Evolutionary conservation across 345 rosid genomes (phyloP).

Genomic region (Camelina neglecta): DNA sequence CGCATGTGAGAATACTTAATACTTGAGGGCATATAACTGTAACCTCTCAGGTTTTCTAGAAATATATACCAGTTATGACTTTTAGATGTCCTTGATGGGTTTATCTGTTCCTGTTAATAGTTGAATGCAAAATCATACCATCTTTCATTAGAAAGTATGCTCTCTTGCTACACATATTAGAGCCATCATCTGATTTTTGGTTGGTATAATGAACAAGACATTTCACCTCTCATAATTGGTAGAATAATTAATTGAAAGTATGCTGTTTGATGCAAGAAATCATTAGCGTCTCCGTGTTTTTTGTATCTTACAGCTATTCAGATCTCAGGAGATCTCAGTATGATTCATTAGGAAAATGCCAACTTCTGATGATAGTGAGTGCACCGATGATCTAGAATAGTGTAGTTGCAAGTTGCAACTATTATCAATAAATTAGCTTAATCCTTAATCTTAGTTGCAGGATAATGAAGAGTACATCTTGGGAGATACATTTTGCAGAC

Average conservation of each 20-base stretch:
- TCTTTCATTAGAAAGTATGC: not conserved
- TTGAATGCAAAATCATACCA: not conserved
- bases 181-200: not conserved
- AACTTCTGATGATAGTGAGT: not conserved
- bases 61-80: not conserved
- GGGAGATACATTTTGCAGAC: not conserved
- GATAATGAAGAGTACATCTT: not conserved
- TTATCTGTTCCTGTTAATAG: not conserved
- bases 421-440: not conserved
- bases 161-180: not conserved
- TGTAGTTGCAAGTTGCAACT: not conserved
- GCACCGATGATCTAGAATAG: not conserved
- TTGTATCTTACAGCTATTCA: not conserved
- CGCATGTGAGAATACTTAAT: not conserved
- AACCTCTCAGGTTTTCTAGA: not conserved
- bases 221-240: not conserved
- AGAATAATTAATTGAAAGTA: not conserved
- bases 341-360: not conserved
- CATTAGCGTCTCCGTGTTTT: not conserved
- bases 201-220: not conserved
- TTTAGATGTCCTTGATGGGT: conserved; percentile 2
- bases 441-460: not conserved
- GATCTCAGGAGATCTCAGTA: not conserved
- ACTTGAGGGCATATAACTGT: not conserved
- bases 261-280: not conserved